Base-by-base conservation (phyloP, 371 early-diverging fungal species). In the Mucor velutinosus region DNA sequence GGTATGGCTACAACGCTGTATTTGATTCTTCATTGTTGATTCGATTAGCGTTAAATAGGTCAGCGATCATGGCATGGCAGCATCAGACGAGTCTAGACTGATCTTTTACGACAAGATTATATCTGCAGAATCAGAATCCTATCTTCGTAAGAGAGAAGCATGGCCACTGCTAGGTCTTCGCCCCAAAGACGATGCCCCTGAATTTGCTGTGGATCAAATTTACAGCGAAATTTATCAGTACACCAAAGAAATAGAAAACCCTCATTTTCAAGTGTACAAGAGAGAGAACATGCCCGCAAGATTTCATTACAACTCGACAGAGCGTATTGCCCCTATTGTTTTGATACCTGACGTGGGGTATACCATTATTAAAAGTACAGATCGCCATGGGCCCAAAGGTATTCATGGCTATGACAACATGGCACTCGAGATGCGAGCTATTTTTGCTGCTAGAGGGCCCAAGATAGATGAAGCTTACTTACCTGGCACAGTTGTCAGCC, bases 1-100 rank as follows among this genome's bases (percentile, higher is more conserved):
- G 30, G 94, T 85, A 19, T 2, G 49, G 21, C 8, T 49, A 3
- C 0, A 1, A 3, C 0, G 7, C 0, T 21, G 19, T 11, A 8
- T 49, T 3, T 2, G 21, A 21, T 23, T 49, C 3, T 8, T 19
- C 7, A 7, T 3, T 8, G 49, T 8, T 47, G 8, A 49, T 23
- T 8, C 10, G 1, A 35, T 10, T 35, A 35, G 10, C 35, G 10
- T 30, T 6, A 30, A 30, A 30, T 11, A 49, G 49, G 49, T 49
- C 49, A 87, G 94, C 67, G 97, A 97, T 77, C 98, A 97, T 65
- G 97, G 98, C 7, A 97, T 98, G 97, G 83, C 93, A 2, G 67
- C 75, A 25, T 66, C 75, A 8, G 75, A 85, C 19, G 69, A 80
- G 43, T 76, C 87, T n/a, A 66, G 65, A 29, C 43, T 71, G 10